These are phyloP conservation scores for Austropuccinia psidii DNA, from an alignment of 1,284 basidiomycete genomes.

Conservation along the genomic window DNA sequence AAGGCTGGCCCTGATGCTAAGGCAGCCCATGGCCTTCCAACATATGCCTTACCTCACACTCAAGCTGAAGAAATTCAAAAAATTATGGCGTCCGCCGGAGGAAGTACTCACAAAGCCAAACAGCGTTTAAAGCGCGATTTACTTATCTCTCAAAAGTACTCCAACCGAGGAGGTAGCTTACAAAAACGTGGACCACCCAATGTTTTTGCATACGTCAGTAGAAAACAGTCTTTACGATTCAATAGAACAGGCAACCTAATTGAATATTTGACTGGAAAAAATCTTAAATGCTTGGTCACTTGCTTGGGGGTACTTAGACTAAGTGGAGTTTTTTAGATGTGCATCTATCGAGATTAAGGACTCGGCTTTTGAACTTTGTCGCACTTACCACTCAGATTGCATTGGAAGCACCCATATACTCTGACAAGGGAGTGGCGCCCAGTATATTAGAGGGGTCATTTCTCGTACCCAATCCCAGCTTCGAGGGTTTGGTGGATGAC, in stretches of 20 bases:
- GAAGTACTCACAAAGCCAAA: not conserved
- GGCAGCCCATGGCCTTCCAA: not conserved
- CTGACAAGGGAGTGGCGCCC: constrained; percentile 17
- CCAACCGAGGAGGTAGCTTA: not conserved
- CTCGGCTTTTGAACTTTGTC: not conserved
- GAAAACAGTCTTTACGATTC: not conserved
- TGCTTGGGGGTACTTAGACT: not conserved
- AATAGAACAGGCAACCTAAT: not conserved
- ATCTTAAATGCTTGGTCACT: not conserved
- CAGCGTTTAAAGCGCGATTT: not conserved
- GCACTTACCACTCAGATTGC: constrained; percentile 3
- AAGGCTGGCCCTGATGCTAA: not conserved
- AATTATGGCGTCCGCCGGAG: not conserved
- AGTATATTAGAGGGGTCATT: constrained; percentile 11
- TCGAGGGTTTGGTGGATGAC: not conserved
- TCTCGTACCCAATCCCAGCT: constrained; percentile 8
- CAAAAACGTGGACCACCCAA: constrained; percentile 22
- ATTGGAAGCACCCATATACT: constrained; percentile 6
- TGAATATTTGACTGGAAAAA: not conserved
- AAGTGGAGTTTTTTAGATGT: constrained; percentile 14
- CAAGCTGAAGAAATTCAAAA: not conserved
- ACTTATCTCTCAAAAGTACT: not conserved
- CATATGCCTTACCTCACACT: not conserved
- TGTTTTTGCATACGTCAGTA: constrained; percentile 15
- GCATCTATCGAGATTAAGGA: constrained; percentile 3